Evolutionary conservation across 108 stramenopile genomes (phyloP), one percentile per base, ranked within the genome.

Genomic region (Fragilariopsis cylindrus): DNA sequence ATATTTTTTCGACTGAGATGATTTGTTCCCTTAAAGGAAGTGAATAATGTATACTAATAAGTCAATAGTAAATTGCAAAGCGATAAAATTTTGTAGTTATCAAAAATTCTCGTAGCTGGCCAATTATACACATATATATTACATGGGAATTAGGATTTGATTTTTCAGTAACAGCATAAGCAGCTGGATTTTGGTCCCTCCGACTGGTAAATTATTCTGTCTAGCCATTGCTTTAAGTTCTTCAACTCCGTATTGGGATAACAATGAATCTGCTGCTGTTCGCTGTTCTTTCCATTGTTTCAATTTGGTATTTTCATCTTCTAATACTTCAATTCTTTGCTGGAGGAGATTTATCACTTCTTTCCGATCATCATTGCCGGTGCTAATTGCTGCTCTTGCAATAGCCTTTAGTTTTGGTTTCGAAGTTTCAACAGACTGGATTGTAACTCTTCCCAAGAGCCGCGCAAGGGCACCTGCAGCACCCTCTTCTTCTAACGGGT

Each of bases 401-500:
- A 82, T 68, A 9, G 77, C 74, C 48, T 70, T 74, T 30, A 82
- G 69, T 48, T 75, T 82, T n/a, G 77, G 77, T 56, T 76, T 49
- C 11, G 78, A 53, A 1, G 53, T 47, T 60, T 82, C 58, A 8
- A 75, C 63, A 3, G 74, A 71, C 42, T 79, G 41, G 18, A 82
- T 56, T 6, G 82, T 77, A 4, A 65, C 11, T 60, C 82, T 69
- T 44, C 82, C 82, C 57, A 82, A 7, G n/a, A 76, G 40, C 70
- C 82, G 50, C 4, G 81, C 77, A 4, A 71, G 8, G 39, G 81
- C 60, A 45, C 81, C 81, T 8, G 76, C 69, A 48, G 60, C 48
- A 2, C 70, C 78, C 53, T 82, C 82, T 46, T 75, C 75, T 19
- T 79, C 78, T 18, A 82, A 40, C 19, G 82, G 82, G 55, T 82